Evolutionary conservation across 1,284 basidiomycete species (phyloP), one percentile per base, ranked within the genome.

Genomic region (Tylopilus sp.): DNA sequence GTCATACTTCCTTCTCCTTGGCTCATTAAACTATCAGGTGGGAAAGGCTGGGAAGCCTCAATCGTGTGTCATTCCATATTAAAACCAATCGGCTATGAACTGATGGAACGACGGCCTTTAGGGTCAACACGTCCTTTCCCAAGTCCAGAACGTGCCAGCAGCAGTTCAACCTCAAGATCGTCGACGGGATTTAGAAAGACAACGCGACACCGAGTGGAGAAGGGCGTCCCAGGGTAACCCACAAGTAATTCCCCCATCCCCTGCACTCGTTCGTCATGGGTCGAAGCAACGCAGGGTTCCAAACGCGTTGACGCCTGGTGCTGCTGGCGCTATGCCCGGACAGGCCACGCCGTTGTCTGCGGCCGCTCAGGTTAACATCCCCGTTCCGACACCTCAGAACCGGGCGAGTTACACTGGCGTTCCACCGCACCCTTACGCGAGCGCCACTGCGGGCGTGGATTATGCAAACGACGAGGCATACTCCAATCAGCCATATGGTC

Each of bases 11-110:
- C 51, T 7, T 29, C 28, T 28, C 37, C 30, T 42, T 17, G 4
- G 21, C 54, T 55, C 57, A 52, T 57, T 50, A 34, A 24, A 14
- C 30, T 21, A 43, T 50, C 60, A 87, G 85, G 85, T 59, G 94
- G 93, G 40, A 89, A 92, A 72, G 95, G 95, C 49, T 98, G 94
- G 94, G 94, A 98, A 73, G 82, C 80, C 34, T 85, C 85, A 38
- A 74, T 81, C 63, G 89, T 91, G 64, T 62, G 84, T 71, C 20
- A 43, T 49, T 48, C 12, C 33, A 31, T 42, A 29, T 30, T 20
- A 31, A 28, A 46, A 41, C 50, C 40, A 44, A 39, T 46, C 33
- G 38, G 35, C 17, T 20, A 41, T 38, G 36, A 46, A 49, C 55
- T 66, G 36, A 68, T 24, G 38, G 38, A 39, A 42, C 38, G 48